Evolutionary conservation across 805 yeast genomes (phyloP), one percentile per base, ranked within the genome.

Genomic region (Starmerella davenportii): DNA sequence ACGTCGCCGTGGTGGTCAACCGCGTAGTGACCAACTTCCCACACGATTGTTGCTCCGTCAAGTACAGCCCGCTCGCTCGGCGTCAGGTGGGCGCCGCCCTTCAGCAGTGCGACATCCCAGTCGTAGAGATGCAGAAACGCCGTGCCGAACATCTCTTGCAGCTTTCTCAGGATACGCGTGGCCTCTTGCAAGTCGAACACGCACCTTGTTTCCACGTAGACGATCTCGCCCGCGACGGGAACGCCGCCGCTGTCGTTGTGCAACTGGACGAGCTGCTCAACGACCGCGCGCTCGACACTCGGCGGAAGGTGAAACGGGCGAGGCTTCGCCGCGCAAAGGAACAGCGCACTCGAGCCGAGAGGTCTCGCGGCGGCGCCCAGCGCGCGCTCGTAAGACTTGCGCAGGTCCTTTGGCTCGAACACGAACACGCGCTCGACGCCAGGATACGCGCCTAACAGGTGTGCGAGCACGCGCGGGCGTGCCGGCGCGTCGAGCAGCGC

Each of bases 251-350:
- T 48, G 4, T 15, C 37, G 4, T 7, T n/a, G 11, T 23, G 11
- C 9, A 7, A 18, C 21, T 14, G 18, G 2, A 50, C 30, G 3
- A 47, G 36, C 21, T 18, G 16, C 17, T 40, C 40, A 2, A 50
- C 30, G 3, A 50, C 41, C 21, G 33, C n/a, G 2, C 51, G 46
- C 46, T 49, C 50, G 5, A 17, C 36, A 4, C 9, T n/a, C 2
- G 46, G 48, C 13, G 43, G 36, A 4, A 46, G 36, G 8, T 2
- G 18, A 4, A 21, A n/a, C 17, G 24, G 30, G 17, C 34, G 27
- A 9, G 34, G 32, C 3, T 33, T 35, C 9, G 30, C 21, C 16
- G 34, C 35, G 11, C 37, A 39, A 7, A 40, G 20, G 17, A 20
- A 27, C 21, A 39, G 29, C 11, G 47, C 40, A n/a, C 43, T 42